A percentile compares a stretch with the other conserved stretches of the same genome.
These are phyloP conservation scores for Arctium minus DNA, from an alignment of 129 eudicot genomes.

Conservation along the genomic window DNA sequence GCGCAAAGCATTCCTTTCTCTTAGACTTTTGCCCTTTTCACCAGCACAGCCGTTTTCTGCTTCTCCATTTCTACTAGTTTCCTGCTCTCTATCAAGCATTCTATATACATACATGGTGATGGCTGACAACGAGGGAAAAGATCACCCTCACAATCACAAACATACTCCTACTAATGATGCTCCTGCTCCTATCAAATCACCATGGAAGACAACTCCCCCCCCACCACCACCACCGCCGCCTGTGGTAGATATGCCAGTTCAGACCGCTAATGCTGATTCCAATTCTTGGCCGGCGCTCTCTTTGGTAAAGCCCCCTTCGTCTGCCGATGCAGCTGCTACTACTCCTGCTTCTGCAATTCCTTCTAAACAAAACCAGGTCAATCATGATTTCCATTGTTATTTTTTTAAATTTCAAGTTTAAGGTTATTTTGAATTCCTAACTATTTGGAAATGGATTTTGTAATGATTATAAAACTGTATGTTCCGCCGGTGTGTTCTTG, in stretches of 20 bases:
- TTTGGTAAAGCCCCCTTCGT: slow-evolving; percentile 25
- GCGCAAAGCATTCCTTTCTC: slow-evolving; percentile 4
- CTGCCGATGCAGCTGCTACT: neutral
- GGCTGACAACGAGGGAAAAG: slow-evolving; percentile 46
- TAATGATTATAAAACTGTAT: neutral
- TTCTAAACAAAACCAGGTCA: slow-evolving; percentile 2
- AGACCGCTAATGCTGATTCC: slow-evolving; percentile 32
- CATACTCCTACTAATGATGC: slow-evolving; percentile 5
- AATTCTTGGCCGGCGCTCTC: slow-evolving; percentile 70
- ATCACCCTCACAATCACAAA: slow-evolving; percentile 19
- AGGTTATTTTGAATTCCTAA: neutral
- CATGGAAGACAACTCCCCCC: slow-evolving; percentile 47
- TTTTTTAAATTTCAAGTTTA: neutral
- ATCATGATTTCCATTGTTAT: neutral
- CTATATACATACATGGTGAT: slow-evolving; percentile 24
- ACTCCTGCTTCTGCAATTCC: neutral
- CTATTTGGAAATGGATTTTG: neutral
- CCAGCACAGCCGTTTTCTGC: neutral
- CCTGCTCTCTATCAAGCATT: neutral
- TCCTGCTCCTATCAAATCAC: slow-evolving; percentile 44
- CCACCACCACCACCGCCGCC: slow-evolving; percentile 15
- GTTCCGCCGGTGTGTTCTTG: neutral
- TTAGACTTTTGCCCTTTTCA: slow-evolving; percentile 5
- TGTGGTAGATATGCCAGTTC: neutral
- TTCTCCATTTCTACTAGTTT: neutral